phyloP scores from a whole-genome alignment of 345 rosid genomes.

The Heritiera fomes region DNA sequence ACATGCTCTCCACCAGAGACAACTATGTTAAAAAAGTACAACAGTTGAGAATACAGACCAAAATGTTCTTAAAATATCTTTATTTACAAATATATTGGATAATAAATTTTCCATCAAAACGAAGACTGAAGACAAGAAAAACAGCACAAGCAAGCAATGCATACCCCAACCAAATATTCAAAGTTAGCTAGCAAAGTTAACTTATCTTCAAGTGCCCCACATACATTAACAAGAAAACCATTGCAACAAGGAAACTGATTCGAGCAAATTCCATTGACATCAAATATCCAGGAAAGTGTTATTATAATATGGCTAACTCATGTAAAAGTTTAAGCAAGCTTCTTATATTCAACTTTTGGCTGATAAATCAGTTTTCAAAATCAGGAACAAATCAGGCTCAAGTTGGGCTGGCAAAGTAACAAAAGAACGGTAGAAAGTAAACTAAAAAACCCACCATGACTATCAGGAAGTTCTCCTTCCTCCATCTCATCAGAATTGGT shows the following conservation, averaged over 20 bases:
- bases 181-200: constrained; percentile 5
- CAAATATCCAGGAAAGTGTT: background rate
- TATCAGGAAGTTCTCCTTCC: constrained; percentile 97
- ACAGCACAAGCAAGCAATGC: constrained; percentile 3
- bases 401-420: background rate
- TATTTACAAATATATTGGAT: background rate
- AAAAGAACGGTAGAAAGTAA: constrained; percentile 7
- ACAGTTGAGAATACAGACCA: constrained; percentile 15
- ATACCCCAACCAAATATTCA: constrained; percentile 13
- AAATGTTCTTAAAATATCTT: constrained; percentile 8
- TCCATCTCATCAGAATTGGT: constrained; percentile 66
- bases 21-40: constrained; percentile 45
- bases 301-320: background rate
- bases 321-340: background rate
- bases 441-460: constrained; percentile 61
- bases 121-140: background rate
- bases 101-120: background rate
- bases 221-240: background rate
- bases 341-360: background rate
- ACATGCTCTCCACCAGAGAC: constrained; percentile 98
- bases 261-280: background rate
- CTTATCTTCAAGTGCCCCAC: background rate
- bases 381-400: background rate
- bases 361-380: background rate
- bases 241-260: background rate